Percentiles rank a stretch among this genome's conserved stretches.
Conservation (phyloP, 176 grass and related monocot genomes). For the Triticum timopheevii region DNA sequence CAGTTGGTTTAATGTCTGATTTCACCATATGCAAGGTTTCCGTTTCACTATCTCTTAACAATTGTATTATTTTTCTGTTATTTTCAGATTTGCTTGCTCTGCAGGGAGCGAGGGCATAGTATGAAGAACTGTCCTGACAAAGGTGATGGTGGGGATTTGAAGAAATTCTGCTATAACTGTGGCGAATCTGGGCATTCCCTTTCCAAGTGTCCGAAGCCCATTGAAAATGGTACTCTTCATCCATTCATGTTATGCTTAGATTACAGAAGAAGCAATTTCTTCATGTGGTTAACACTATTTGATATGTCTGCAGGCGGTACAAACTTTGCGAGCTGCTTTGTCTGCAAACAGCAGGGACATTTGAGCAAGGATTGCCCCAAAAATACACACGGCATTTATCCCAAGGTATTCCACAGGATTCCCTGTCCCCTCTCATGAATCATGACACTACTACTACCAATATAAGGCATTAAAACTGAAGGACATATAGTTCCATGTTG, state of each 20-base stretch:
- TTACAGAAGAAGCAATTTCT: not conserved
- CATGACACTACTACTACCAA: not conserved
- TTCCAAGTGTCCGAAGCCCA: constrained; percentile 71
- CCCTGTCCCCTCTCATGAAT: not conserved
- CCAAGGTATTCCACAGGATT: constrained; percentile 60
- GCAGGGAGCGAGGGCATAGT: constrained; percentile 78
- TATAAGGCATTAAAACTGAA: not conserved
- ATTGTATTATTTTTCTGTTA: not conserved
- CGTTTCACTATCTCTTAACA: not conserved
- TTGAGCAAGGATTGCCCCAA: constrained; percentile 89
- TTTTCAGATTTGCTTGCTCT: constrained; percentile 87
- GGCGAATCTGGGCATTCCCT: constrained; percentile 80
- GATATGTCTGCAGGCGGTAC: constrained; percentile 53
- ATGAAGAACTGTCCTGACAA: constrained; percentile 90
- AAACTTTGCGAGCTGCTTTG: constrained; percentile 91
- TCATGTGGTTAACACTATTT: constrained; percentile 14
- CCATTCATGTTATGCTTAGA: not conserved
- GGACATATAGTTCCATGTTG: not conserved
- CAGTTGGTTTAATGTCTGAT: constrained; percentile 1
- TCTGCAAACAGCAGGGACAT: constrained; percentile 82
- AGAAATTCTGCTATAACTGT: constrained; percentile 93
- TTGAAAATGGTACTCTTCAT: constrained; percentile 65
- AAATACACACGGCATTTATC: constrained; percentile 87
- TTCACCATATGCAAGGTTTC: not conserved
- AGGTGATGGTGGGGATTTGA: constrained; percentile 48